Base-by-base conservation (phyloP, 331 rosid species). In the Saraca asoca region DNA sequence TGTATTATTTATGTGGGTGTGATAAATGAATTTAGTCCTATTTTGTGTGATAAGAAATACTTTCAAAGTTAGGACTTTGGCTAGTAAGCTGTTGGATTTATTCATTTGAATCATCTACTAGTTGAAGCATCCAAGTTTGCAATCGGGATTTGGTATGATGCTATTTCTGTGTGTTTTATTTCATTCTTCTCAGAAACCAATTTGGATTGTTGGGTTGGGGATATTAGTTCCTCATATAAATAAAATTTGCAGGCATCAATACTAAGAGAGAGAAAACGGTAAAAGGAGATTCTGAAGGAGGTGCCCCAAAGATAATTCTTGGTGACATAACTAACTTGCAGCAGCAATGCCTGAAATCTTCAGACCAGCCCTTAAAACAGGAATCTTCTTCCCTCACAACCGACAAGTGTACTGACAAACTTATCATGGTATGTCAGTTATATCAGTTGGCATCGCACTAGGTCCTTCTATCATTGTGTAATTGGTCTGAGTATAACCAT, bases 271-370 rank as follows among this genome's bases (percentile, higher is more conserved):
- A 55, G 37, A 80, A 66, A 79, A 9, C 46, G 63, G 52, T 49
- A 9, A 83, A 72, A 75, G 77, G 69, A 34, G 73, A 62, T 46
- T 68, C 74, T 42, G 61, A 68, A 10, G 91, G 79, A 74, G 70
- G 74, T 53, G n/a, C 76, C 20, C 77, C 49, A 16, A 82, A 84
- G 76, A 89, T 76, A 76, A 68, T 46, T 65, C 96, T 93, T 48
- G 74, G 83, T 4, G 95, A 89, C 52, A 76, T 93, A 41, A 93
- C 90, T 78, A 93, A 93, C 82, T 12, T 66, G 77, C 79, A 72
- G 73, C 79, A 66, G 65, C 68, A 50, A 49, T 12, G 15, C 8
- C 61, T 52, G 7, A 70, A 61, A 41, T 64, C 41, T 9, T 69
- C 29, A 19, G 64, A 72, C 29, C 75, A 73, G 42, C 77, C 79